A percentile compares a stretch with the other conserved stretches of the same genome.
These are phyloP conservation scores for Digitaria exilis DNA, from an alignment of 202 grass and related monocot species.

Conservation along the genomic window DNA sequence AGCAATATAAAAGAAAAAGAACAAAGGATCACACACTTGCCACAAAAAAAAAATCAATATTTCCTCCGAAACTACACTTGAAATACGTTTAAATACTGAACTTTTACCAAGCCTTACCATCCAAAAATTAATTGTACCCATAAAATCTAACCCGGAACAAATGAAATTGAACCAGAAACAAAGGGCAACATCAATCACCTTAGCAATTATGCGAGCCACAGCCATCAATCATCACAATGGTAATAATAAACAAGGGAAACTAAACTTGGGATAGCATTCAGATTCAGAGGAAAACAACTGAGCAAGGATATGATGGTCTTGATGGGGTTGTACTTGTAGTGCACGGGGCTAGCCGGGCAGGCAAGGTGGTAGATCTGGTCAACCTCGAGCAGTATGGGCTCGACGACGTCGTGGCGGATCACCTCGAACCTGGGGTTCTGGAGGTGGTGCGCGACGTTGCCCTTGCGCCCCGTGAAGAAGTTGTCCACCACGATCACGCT, in stretches of 20 bases:
- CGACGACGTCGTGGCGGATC: constrained; percentile 84
- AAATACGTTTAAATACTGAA: background rate
- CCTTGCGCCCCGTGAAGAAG: constrained; percentile 84
- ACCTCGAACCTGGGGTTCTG: constrained; percentile 75
- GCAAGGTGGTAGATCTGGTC: constrained; percentile 91
- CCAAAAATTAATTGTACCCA: constrained; percentile 4
- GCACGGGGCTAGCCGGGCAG: constrained; percentile 75
- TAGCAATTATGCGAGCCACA: background rate
- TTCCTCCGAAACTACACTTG: background rate
- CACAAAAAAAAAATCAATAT: background rate
- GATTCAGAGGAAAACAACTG: constrained; percentile 20
- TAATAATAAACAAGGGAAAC: background rate
- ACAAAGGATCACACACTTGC: background rate
- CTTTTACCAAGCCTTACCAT: background rate
- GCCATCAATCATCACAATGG: background rate
- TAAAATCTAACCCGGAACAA: background rate
- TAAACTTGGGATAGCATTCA: background rate
- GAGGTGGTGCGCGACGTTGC: constrained; percentile 68
- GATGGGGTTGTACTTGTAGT: constrained; percentile 91
- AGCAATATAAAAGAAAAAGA: background rate
- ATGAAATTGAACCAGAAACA: background rate
- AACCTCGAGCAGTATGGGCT: constrained; percentile 76
- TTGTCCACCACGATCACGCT: constrained; percentile 83
- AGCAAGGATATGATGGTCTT: constrained; percentile 89
- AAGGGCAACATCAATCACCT: background rate